phyloP scores from a whole-genome alignment of 1,284 basidiomycete genomes.

The Leccinum subrobustum region DNA sequence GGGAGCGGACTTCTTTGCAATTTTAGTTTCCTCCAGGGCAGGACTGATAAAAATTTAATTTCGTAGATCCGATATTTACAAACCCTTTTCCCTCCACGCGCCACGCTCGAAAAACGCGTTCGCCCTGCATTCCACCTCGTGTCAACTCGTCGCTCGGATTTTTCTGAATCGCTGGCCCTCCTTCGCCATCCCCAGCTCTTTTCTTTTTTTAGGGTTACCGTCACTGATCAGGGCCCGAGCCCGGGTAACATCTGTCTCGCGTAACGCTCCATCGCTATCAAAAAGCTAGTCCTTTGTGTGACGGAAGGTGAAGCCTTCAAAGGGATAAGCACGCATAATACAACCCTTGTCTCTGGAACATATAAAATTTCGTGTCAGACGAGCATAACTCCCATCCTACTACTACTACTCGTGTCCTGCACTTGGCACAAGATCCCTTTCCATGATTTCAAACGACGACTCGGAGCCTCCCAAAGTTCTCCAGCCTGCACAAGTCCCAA shows the following conservation, averaged over 20 bases:
- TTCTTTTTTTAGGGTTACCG: background rate
- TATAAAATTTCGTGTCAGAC: conserved; percentile 7
- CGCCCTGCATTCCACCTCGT: conserved; percentile 15
- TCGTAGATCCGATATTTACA: background rate
- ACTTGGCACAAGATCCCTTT: background rate
- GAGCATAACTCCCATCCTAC: background rate
- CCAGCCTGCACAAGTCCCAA: conserved; percentile 1
- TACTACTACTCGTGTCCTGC: background rate
- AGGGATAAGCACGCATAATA: background rate
- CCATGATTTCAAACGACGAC: conserved; percentile 11
- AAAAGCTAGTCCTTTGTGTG: background rate
- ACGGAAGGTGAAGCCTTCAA: background rate
- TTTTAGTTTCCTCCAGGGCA: background rate
- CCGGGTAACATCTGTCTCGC: conserved; percentile 3
- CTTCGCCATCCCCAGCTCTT: background rate
- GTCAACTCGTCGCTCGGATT: background rate
- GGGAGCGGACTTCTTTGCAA: conserved; percentile 1
- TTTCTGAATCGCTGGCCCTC: background rate
- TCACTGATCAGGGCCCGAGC: conserved; percentile 7
- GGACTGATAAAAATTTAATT: background rate
- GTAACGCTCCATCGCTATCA: conserved; percentile 5
- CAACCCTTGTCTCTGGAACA: conserved; percentile 2
- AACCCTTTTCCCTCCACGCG: background rate
- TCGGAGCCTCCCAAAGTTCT: background rate
- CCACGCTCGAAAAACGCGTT: conserved; percentile 10